Base-by-base conservation (phyloP, 2,329 filamentous ascomycete species). In the Eurotiales sp. region DNA sequence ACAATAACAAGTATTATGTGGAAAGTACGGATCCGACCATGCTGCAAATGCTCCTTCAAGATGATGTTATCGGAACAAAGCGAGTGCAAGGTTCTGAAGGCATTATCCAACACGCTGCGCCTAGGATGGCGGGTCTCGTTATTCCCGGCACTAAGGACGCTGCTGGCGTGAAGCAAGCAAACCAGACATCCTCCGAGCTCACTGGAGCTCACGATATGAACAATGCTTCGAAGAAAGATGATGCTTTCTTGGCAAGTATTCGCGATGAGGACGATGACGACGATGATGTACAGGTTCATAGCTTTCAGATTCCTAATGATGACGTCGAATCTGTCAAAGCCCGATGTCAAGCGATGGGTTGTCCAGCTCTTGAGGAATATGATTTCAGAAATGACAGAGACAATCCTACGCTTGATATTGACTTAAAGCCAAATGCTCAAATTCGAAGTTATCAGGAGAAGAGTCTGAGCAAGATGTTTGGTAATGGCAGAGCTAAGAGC, bases 401-500 rank as follows among this genome's bases (percentile, higher is more conserved):
- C 59, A 99, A 97, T 63, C 83, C 92, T 1, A 96, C 89, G 46
- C 76, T 99, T 30, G 90, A 97, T 52, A 99, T 99, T 60, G 92
- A 97, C 67, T 77, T 97, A 44, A 88, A 88, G 61, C 91, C 92
- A 0, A 85, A 86, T 51, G 92, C 91, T 0, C 87, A 92, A 63
- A 97, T 97, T 66, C 85, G 92, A 66, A 85, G 82, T 75, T 99
- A 99, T 61, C 93, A 99, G 67, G 93, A 99, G 70, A 95, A 96
- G 73, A 95, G 90, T 58, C 77, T 99, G 8, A 95, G 89, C 74
- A 99, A 99, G 71, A 99, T 99, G 93, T 99, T 99, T 67, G 92
- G 93, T 65, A 99, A 99, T 65, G 92, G 92, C 45, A 86, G 93
- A 71, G 93, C 93, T 12, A 93, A 96, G 74, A 96, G 90, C 69